A percentile compares a stretch with the other conserved stretches of the same genome.
Evolutionary conservation across 2,329 filamentous ascomycete species (phyloP).

Genomic region (Didymella lethalis): DNA sequence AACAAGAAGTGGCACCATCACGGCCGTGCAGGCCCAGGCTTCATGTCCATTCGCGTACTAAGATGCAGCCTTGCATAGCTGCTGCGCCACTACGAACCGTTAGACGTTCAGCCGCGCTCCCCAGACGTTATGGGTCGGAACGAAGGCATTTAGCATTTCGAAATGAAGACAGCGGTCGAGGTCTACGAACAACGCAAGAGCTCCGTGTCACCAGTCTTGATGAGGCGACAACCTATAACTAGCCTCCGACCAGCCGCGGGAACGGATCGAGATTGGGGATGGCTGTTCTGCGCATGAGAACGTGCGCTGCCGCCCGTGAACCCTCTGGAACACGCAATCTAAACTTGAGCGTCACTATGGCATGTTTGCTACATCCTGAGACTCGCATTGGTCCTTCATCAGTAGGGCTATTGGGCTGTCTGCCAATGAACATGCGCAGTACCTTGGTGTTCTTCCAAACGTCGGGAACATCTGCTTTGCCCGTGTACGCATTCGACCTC

Average conservation of each 20-base stretch:
- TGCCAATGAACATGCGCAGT: slow-evolving; percentile 5
- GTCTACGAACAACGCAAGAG: slow-evolving; percentile 8
- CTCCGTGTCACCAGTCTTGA: slow-evolving; percentile 12
- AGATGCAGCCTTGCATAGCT: neutral
- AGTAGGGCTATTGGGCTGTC: neutral
- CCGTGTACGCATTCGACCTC: slow-evolving; percentile 1
- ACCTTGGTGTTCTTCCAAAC: neutral
- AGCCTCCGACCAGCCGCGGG: slow-evolving; percentile 19
- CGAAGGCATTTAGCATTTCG: slow-evolving; percentile 3
- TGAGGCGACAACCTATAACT: slow-evolving; percentile 1
- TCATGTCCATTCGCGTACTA: slow-evolving; percentile 2
- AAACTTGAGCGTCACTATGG: slow-evolving; percentile 6
- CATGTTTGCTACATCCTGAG: slow-evolving; percentile 4
- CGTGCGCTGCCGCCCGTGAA: slow-evolving; percentile 19
- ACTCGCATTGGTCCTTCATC: slow-evolving; percentile 14
- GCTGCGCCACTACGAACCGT: slow-evolving; percentile 14
- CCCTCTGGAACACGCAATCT: slow-evolving; percentile 15
- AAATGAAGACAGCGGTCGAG: slow-evolving; percentile 17
- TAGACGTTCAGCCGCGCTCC: slow-evolving; percentile 16
- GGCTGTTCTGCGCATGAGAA: slow-evolving; percentile 20
- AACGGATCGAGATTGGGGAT: slow-evolving; percentile 24
- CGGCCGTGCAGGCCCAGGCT: neutral
- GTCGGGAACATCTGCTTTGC: neutral
- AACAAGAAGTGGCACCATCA: slow-evolving; percentile 11
- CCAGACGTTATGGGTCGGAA: slow-evolving; percentile 18